A percentile compares a stretch with the other conserved stretches of the same genome.
Evolutionary conservation across 768 basidiomycete species (phyloP).

Genomic region (Suillus lakei): DNA sequence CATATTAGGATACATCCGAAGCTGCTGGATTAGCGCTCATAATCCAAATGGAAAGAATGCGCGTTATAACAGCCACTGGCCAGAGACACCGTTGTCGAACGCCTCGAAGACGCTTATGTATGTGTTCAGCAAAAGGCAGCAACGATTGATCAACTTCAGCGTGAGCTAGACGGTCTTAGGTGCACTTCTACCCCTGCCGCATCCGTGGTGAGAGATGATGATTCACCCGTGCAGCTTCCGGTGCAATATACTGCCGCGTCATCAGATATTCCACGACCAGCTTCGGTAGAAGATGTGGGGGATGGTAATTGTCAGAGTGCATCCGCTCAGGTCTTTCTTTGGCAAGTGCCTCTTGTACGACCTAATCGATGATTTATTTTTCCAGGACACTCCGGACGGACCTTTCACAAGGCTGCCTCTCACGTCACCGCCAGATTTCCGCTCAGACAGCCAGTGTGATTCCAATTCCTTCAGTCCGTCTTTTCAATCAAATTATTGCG

Average conservation of each 20-base stretch:
- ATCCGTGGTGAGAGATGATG: not conserved
- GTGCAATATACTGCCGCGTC: not conserved
- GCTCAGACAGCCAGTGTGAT: not conserved
- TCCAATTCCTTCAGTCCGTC: not conserved
- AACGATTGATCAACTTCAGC: conserved; percentile 52
- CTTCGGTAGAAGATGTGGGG: not conserved
- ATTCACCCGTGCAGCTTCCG: not conserved
- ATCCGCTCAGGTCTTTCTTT: not conserved
- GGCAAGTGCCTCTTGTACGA: conserved; percentile 1
- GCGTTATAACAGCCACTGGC: conserved; percentile 63
- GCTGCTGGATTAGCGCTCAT: conserved; percentile 57
- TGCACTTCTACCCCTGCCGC: conserved; percentile 26
- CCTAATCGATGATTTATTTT: no score
- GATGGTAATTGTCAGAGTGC: no score
- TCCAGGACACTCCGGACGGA: not conserved
- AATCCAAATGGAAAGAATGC: conserved; percentile 55
- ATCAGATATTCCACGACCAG: not conserved
- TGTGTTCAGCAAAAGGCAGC: conserved; percentile 64
- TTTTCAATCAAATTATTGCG: conserved; percentile 1
- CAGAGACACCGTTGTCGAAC: conserved; percentile 63
- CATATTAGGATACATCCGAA: conserved; percentile 15
- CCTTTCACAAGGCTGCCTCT: not conserved
- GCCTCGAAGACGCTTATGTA: conserved; percentile 61
- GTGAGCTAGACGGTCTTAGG: conserved; percentile 38
- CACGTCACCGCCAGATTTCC: not conserved